Conservation (phyloP, 306 rosid genomes). For the peach (Prunus persica) region DNA sequence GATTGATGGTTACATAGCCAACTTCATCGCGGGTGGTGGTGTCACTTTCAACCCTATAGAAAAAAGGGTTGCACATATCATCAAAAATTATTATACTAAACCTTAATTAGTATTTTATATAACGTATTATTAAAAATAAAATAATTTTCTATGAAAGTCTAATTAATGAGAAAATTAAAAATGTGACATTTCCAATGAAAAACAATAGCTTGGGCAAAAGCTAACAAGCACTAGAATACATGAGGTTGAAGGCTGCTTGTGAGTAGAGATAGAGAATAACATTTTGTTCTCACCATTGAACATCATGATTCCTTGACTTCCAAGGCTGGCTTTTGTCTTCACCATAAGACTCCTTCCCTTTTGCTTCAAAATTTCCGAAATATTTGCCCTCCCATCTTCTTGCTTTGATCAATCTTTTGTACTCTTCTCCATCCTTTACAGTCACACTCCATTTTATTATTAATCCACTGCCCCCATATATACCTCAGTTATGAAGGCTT, state of each 20-base stretch:
- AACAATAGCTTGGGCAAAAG: slow-evolving; percentile 27
- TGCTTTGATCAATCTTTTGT: slow-evolving; percentile 20
- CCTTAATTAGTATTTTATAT: not conserved
- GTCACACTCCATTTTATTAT: not conserved
- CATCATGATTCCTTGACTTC: slow-evolving; percentile 56
- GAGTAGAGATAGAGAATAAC: slow-evolving; percentile 8
- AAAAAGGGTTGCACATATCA: not conserved
- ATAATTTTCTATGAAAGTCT: slow-evolving; percentile 8
- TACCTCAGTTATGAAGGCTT: slow-evolving; percentile 4
- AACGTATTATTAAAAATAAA: not conserved
- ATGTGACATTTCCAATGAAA: slow-evolving; percentile 39
- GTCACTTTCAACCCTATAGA: slow-evolving; percentile 7
- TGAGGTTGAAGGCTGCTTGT: slow-evolving; percentile 10
- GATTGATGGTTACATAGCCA: slow-evolving; percentile 1
- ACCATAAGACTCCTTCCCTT: slow-evolving; percentile 33
- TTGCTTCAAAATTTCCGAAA: slow-evolving; percentile 46
- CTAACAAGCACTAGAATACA: slow-evolving; percentile 43
- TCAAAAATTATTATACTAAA: not conserved
- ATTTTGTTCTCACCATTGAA: not conserved
- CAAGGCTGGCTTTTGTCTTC: slow-evolving; percentile 62
- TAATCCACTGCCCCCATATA: not conserved
- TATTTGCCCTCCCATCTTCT: slow-evolving; percentile 26
- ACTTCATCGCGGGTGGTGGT: not conserved
- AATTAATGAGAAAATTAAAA: slow-evolving; percentile 10
- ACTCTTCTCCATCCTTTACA: slow-evolving; percentile 11